Base-by-base conservation (phyloP, 2,329 filamentous ascomycete genomes). In the Sarocladium oryzae region DNA sequence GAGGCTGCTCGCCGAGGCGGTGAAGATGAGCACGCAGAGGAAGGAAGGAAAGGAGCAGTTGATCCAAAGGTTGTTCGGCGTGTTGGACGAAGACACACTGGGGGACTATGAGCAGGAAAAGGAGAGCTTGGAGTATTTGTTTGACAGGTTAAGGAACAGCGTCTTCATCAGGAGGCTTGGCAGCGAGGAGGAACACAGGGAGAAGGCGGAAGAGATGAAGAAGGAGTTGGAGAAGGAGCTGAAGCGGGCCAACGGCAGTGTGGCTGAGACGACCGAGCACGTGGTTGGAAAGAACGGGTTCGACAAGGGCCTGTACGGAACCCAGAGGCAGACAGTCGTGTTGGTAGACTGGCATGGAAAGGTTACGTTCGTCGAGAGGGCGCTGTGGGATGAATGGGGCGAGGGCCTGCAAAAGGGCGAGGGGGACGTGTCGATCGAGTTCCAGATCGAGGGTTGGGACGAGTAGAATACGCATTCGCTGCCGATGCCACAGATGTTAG, bases 271-370 rank as follows among this genome's bases (percentile, higher is more conserved):
- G 18, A 23, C 20, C 15, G 41, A 28, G 7, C 26, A 49, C n/a
- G 50, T 36, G 11, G 37, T 48, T 37, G 38, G 46, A 11, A 41
- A 53, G n/a, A 20, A 52, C 15, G 71, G 71, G 1, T 82, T 80
- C 56, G 76, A 78, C 60, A 78, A 73, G 4, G 82, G 82, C 2
- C 68, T 82, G 56, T 85, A 85, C 57, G 82, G 82, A 3, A 85
- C 82, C 4, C 82, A 85, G 65, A 68, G 82, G 33, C 82, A 85
- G 67, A 85, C 81, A 0, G 67, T 84, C 13, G 64, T 85, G 13
- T 65, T 84, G 40, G 76, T 85, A 6, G 80, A 83, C 57, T 82
- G 78, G 77, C 72, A 83, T 2, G 82, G 82, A 2, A 79, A 79
- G 32, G 78, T 82, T 16, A 77, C 74, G 0, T 82, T 78, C 58